Base-by-base conservation (phyloP, 202 grass and related monocot species). In the Dendrocalamus latiflorus region DNA sequence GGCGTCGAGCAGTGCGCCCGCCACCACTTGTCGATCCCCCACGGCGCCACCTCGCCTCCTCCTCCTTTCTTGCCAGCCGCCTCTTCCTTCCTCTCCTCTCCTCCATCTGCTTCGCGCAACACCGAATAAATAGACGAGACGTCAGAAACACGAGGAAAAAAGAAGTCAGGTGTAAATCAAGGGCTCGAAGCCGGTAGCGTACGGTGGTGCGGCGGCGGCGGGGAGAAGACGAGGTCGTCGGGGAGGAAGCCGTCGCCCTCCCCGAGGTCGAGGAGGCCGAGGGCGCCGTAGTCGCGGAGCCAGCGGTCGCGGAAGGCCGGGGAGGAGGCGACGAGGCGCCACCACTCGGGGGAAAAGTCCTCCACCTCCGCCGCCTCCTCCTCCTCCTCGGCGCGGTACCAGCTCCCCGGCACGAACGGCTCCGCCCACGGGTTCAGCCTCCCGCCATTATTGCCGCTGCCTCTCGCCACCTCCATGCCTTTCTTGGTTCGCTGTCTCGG, bases 21-120 rank as follows among this genome's bases (percentile, higher is more conserved):
- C 83, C 73, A 86, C 88, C 88, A 89, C 88, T 82, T 89, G 48
- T 86, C 83, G 72, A 89, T 89, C 0, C 88, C 88, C 88, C 88
- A 89, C 9, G 72, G 77, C 39, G 58, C 72, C 83, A 86, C 78
- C 57, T 86, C 87, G 4, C n/a, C n/a, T n/a, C 25, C 61, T 1
- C 74, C 82, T 16, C 16, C 20, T 16, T 24, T 71, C 65, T 51
- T 82, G 4, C 21, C 56, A 1, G 48, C 13, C 3, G 47, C 70
- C 10, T 0, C 63, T 9, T 39, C 69, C 8, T 62, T 62, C 9
- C 28, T 33, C 25, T 24, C 72, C 70, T 18, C 22, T n/a, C 15
- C 81, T 5, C 1, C 33, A 6, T 18, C 71, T 65, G 72, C 11
- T 41, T 36, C 54, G 17, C 15, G 14, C 1, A 53, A 20, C 16